Evolutionary conservation across 306 rosid species (phyloP), one percentile per base, ranked within the genome.

Genomic region (Acacia melanoxylon): DNA sequence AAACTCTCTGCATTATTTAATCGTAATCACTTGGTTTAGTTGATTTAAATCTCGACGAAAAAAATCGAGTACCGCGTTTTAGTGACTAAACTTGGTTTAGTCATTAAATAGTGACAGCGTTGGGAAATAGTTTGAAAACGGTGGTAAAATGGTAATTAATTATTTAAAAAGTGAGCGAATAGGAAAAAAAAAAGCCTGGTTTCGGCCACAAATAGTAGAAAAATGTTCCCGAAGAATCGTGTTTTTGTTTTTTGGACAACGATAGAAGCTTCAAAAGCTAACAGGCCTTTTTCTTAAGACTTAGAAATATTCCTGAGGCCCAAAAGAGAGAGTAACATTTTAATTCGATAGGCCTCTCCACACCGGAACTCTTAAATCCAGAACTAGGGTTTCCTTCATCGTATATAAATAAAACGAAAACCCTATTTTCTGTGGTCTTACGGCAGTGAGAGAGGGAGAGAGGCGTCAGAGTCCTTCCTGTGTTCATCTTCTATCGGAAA

Each of bases 341-440:
- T 56, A 6, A 2, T 29, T 2, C 33, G 1, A 10, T 6, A 17
- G 17, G 17, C 6, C 35, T 16, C 13, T 15, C 20, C 33, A 24
- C 42, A 62, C 27, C 35, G 22, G 31, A 46, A 48, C 5, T 59
- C 46, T 37, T 24, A 22, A 22, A 49, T 58, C 63, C 3, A 1
- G 51, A 72, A 2, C 10, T 87, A 87, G 90, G 90, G 88, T 87
- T 87, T 62, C 12, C 0, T 9, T 22, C 63, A 42, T 78, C 73
- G 42, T 78, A 89, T 85, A 88, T 79, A 87, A 73, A 0, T 13
- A 0, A 49, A 71, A 59, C 20, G 73, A 83, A 92, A 90, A 78
- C 90, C 89, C 90, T 54, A 17, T 0, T 0, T 0, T n/a, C 41
- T n/a, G 0, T 65, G 71, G 19, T 58, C 68, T 25, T 62, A 40